phyloP scores from a whole-genome alignment of 805 yeast genomes.

The Naumovozyma castellii region DNA sequence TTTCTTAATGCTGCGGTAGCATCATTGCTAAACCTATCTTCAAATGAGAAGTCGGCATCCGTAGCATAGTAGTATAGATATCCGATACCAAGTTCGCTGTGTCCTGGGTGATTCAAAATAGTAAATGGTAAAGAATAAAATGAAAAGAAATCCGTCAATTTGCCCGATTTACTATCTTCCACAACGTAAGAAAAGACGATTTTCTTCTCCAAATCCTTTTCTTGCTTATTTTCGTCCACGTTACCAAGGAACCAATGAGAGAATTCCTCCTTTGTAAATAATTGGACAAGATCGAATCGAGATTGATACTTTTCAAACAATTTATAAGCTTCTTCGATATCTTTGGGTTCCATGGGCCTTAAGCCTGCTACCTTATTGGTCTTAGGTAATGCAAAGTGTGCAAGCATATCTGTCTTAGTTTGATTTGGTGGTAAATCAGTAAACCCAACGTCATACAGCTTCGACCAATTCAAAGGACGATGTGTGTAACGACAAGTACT shows the following conservation, averaged over 20 bases:
- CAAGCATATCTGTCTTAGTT: conserved; percentile 63
- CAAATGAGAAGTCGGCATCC: conserved; percentile 41
- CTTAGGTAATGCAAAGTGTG: conserved; percentile 52
- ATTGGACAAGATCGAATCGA: conserved; percentile 65
- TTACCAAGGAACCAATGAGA: conserved; percentile 73
- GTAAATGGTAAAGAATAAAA: conserved; percentile 84
- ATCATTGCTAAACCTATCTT: conserved; percentile 31
- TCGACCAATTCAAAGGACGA: conserved; percentile 88
- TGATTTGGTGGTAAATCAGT: conserved; percentile 65
- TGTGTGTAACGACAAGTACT: conserved; percentile 84
- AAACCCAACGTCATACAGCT: conserved; percentile 83
- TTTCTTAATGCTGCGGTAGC: conserved; percentile 40
- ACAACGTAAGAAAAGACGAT: conserved; percentile 77
- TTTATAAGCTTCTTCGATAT: conserved; percentile 52
- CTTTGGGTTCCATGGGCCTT: conserved; percentile 42
- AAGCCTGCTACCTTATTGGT: conserved; percentile 44
- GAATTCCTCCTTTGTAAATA: conserved; percentile 48
- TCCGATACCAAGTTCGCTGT: conserved; percentile 70
- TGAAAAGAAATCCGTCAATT: conserved; percentile 80
- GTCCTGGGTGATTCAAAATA: conserved; percentile 55
- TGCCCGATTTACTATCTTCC: conserved; percentile 37
- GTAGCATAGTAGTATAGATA: conserved; percentile 86
- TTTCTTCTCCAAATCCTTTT: conserved; percentile 19
- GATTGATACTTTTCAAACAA: conserved; percentile 55
- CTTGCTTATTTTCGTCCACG: conserved; percentile 19